Evolutionary conservation across 768 basidiomycete genomes (phyloP).

Genomic region (Artomyces pyxidatus): DNA sequence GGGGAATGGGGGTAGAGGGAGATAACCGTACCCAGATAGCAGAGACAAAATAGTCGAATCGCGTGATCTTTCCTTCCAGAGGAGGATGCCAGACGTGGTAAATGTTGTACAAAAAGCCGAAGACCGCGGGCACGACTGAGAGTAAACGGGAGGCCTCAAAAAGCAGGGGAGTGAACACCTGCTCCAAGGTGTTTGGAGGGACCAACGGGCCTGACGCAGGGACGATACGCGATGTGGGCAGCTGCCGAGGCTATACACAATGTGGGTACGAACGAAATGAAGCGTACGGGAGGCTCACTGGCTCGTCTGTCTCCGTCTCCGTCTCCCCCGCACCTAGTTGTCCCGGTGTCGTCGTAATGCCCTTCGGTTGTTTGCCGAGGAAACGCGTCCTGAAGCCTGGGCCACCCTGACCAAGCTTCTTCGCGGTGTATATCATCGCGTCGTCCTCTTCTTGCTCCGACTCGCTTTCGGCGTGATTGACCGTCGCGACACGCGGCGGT

Average conservation of each 20-base stretch:
- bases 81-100: constrained; percentile 46
- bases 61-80: constrained; percentile 23
- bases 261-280: not conserved
- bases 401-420: constrained; percentile 4
- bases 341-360: constrained; percentile 58
- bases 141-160: constrained; percentile 66
- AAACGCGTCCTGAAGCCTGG: constrained; percentile 11
- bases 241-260: constrained; percentile 42
- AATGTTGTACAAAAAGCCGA: constrained; percentile 57
- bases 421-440: constrained; percentile 8
- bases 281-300: constrained; percentile 36
- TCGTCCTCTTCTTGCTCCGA: constrained; percentile 11
- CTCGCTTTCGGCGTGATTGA: constrained; percentile 7
- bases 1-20: not conserved
- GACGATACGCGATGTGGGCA: constrained; percentile 62
- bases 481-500: constrained; percentile 4
- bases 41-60: constrained; percentile 59
- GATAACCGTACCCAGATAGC: constrained; percentile 58
- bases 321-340: constrained; percentile 63
- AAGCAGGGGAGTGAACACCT: constrained; percentile 46
- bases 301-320: constrained; percentile 72
- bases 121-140: constrained; percentile 62
- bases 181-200: constrained; percentile 38
- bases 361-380: constrained; percentile 8
- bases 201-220: constrained; percentile 41